Base-by-base conservation (phyloP, 345 rosid species). In the Camelina laxa region DNA sequence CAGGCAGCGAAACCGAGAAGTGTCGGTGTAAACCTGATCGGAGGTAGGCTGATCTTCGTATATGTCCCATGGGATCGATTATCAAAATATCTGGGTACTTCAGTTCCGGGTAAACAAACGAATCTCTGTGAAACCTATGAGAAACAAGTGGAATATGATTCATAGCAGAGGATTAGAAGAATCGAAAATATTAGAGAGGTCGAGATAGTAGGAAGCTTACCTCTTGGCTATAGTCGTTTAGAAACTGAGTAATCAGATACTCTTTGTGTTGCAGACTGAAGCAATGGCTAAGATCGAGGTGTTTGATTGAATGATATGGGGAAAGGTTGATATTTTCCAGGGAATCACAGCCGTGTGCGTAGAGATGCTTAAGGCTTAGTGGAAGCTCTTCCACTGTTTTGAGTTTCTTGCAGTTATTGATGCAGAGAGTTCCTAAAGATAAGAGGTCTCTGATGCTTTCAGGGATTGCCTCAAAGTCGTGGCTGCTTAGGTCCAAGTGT, bases 211-310 rank as follows among this genome's bases (percentile, higher is more conserved):
- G 36, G 36, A 33, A 33, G 47, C 38, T 20, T 45, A 66, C 60
- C 51, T 48, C 54, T 74, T 36, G 21, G 21, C 6, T 63, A 39
- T 24, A 4, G 65, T 3, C 14, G 11, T 47, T 16, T 7, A 47
- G 51, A 47, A 47, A 47, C 10, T 3, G 51, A 6, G 51, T n/a
- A 6, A 47, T 47, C 1, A n/a, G 51, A 15, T 47, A 10, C 3
- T 47, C 20, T 15, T 65, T 27, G 14, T 41, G 70, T 41, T 64
- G 42, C 14, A 63, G 22, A 1, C 6, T 14, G 55, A 30, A 15
- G 77, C 77, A 73, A 55, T 63, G 71, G 64, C 58, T 73, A 7
- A 65, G 48, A 22, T 73, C 70, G 2, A 65, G 47, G 64, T 73
- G 77, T 14, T 63, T 55, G 22, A 73, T 64, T 1, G 72, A 74